A percentile compares a stretch with the other conserved stretches of the same genome.
phyloP scores from a whole-genome alignment of 768 basidiomycete species.

The Mycena galopus region DNA sequence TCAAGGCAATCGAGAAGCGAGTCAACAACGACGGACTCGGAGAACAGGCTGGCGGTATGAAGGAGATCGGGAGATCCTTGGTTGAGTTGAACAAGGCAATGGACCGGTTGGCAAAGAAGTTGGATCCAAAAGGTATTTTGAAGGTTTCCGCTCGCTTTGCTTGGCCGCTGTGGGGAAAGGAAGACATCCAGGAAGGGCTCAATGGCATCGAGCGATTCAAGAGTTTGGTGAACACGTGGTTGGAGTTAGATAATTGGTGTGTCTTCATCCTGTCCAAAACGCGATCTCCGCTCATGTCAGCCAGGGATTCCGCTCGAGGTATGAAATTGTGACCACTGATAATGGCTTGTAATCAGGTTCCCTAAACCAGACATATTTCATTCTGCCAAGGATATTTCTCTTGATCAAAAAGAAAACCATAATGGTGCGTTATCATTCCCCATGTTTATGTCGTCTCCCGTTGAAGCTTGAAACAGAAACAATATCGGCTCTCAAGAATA shows the following conservation, averaged over 20 bases:
- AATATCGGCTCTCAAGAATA: not conserved
- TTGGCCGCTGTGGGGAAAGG: constrained; percentile 14
- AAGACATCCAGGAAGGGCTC: not conserved
- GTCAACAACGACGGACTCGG: not conserved
- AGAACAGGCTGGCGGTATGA: not conserved
- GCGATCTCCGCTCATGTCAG: not conserved
- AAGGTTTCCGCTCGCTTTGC: not conserved
- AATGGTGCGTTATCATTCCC: not conserved
- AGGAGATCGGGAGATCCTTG: not conserved
- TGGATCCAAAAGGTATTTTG: not conserved
- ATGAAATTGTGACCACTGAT: not conserved
- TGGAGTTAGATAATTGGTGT: not conserved
- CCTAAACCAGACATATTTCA: not conserved
- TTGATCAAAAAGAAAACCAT: not conserved
- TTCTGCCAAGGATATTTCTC: not conserved
- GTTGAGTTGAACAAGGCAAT: not conserved
- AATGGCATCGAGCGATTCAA: constrained; percentile 8
- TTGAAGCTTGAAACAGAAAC: not conserved
- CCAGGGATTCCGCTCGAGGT: constrained; percentile 7
- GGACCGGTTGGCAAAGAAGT: not conserved
- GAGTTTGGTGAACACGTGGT: not conserved
- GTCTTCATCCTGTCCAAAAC: not conserved
- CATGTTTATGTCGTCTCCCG: not conserved
- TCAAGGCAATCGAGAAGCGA: not conserved
- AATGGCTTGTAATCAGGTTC: not conserved